Base-by-base conservation (phyloP, 768 basidiomycete genomes). In the Collybia nuda region DNA sequence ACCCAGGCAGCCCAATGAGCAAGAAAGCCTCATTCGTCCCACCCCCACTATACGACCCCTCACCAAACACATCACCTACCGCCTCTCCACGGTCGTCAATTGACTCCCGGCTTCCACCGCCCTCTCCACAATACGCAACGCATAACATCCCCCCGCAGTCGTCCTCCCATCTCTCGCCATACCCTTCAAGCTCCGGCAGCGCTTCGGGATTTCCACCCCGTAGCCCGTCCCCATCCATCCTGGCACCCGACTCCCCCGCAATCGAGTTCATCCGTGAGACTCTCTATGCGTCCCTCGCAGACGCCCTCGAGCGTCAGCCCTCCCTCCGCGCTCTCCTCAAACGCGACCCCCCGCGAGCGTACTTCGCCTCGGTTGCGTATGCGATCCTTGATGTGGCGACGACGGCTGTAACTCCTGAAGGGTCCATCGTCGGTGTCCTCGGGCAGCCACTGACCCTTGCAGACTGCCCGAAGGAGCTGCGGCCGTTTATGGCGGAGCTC, bases 191-290 rank as follows among this genome's bases (percentile, higher is more conserved):
- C 6, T 21, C 29, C 18, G 28, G 41, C 9, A 18, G 56, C 7
- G 59, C 44, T 54, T 47, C 62, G 45, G 26, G 55, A 29, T 56
- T 53, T 43, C 54, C 61, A 38, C 35, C 67, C 15, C 71, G 57
- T 56, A 67, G 52, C 63, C 62, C 63, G 2, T 68, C 72, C 0
- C 74, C 70, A 0, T 69, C 76, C 5, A 63, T 80, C 26, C 67
- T 80, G 21, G 57, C 74, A 0, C 71, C 74, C 14, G 70, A 78
- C 18, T 80, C 87, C 0, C 79, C 81, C 3, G 85, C 82, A 0
- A 86, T 93, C 55, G 80, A 84, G 48, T 74, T 88, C 61, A 93
- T 94, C 52, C 86, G 92, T 22, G 90, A 94, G 66, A 92, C 91
- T 0, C 78, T 94, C 15, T 94, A 93, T 65, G 89, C 91, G 0